Conservation (phyloP, 257 asterid genomes). For the Primulina huaijiensis region DNA sequence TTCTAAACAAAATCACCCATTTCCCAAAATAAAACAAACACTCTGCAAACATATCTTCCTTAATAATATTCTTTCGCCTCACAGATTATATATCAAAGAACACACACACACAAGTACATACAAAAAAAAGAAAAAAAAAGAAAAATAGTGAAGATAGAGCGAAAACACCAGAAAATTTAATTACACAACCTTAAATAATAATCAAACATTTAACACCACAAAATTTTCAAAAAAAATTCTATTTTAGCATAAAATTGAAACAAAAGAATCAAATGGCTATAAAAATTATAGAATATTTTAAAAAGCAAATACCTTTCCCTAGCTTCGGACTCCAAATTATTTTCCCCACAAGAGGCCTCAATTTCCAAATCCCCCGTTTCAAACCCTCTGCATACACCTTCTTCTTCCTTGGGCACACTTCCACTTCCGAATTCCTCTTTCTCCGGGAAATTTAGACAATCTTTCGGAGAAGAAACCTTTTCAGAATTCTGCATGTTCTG, state of each 20-base stretch:
- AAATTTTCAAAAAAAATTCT: too few relatives aligned
- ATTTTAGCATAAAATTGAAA: not conserved
- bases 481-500: constrained; percentile 25
- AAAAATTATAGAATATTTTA: not conserved
- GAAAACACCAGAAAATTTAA: too few relatives aligned
- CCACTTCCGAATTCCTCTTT: constrained; percentile 17
- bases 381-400: constrained; percentile 22
- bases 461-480: constrained; percentile 10
- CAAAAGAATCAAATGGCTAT: not conserved
- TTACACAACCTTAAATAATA: too few relatives aligned
- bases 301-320: constrained; percentile 38
- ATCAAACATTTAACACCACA: too few relatives aligned
- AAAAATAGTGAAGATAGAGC: too few relatives aligned
- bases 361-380: constrained; percentile 30
- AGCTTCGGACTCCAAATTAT: constrained; percentile 35
- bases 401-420: constrained; percentile 19
- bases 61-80: too few relatives aligned
- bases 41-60: not conserved
- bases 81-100: too few relatives aligned
- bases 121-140: not conserved
- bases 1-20: not conserved
- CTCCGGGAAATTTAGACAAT: constrained; percentile 11
- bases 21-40: not conserved
- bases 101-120: too few relatives aligned
- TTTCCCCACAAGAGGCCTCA: constrained; percentile 54